These are phyloP conservation scores for Eragrostis curvula DNA, from an alignment of 176 grass and related monocot genomes.

Conservation along the genomic window DNA sequence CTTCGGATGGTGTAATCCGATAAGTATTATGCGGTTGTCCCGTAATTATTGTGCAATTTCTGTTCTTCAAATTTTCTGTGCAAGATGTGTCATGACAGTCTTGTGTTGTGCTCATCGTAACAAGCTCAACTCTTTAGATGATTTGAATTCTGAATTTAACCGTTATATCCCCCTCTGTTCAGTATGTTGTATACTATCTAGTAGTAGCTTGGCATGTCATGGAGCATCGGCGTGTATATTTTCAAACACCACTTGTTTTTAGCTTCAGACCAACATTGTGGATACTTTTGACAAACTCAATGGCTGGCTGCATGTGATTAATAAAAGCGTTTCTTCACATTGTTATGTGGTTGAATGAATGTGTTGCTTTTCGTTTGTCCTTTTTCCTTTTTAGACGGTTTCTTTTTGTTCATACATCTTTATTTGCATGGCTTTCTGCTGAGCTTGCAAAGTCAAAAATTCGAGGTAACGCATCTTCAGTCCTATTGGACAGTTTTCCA, in stretches of 20 bases:
- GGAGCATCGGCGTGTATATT: not conserved
- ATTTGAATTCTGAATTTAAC: not conserved
- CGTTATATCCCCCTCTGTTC: not conserved
- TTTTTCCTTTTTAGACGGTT: not conserved
- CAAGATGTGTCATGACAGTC: not conserved
- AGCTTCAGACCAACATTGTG: not conserved
- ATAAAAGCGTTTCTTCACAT: not conserved
- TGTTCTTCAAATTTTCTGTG: slow-evolving; percentile 29
- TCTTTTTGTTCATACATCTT: not conserved
- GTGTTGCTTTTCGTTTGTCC: not conserved
- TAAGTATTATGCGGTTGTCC: slow-evolving; percentile 46
- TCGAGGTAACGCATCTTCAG: not conserved
- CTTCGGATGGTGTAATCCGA: slow-evolving; percentile 21
- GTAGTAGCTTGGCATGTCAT: not conserved
- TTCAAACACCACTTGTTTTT: not conserved
- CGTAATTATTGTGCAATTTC: slow-evolving; percentile 22
- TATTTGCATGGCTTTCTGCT: not conserved
- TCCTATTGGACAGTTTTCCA: not conserved
- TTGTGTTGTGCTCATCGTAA: not conserved
- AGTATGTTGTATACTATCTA: not conserved
- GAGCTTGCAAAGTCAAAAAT: not conserved
- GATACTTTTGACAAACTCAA: not conserved
- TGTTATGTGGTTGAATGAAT: not conserved
- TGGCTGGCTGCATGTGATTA: not conserved
- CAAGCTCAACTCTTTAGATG: not conserved